Evolutionary conservation across 495 filamentous ascomycete species (phyloP).

Genomic region (Penicillium lagena): DNA sequence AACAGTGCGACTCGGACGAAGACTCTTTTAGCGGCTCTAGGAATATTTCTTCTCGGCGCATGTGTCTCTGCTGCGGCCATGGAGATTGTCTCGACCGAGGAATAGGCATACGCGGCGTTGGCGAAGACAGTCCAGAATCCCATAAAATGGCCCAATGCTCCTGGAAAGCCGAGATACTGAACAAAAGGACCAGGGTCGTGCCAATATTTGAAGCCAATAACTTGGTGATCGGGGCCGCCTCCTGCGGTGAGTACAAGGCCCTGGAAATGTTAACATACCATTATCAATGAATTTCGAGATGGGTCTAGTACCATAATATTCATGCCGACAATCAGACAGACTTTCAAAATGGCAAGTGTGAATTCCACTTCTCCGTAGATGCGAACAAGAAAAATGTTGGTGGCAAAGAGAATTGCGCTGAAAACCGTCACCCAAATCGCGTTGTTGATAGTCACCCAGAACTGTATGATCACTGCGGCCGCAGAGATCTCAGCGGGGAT

Average conservation of each 20-base stretch:
- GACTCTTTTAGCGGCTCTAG: constrained; percentile 63
- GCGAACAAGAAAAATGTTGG: constrained; percentile 30
- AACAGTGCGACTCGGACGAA: constrained; percentile 68
- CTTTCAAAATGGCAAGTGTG: constrained; percentile 31
- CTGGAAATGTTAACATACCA: no score
- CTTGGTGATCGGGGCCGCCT: constrained; percentile 7
- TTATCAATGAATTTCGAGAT: no score
- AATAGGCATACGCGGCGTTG: constrained; percentile 66
- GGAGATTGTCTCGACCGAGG: constrained; percentile 63
- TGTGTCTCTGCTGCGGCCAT: constrained; percentile 52
- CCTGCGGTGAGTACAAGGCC: constrained; percentile 33
- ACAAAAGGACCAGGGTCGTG: constrained; percentile 12
- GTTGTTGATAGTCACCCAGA: constrained; percentile 28
- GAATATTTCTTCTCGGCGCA: constrained; percentile 64
- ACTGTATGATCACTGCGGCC: constrained; percentile 40
- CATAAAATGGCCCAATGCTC: constrained; percentile 46
- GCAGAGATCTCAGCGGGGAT: constrained; percentile 34
- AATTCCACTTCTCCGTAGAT: constrained; percentile 41
- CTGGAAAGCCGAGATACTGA: constrained; percentile 8
- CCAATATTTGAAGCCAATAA: constrained; percentile 13
- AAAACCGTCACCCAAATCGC: constrained; percentile 39
- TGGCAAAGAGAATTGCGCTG: constrained; percentile 33
- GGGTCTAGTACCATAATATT: constrained; percentile 28
- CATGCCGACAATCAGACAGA: constrained; percentile 36
- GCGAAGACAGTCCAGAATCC: constrained; percentile 65